Conservation (phyloP, 352 stramenopile genomes). For the Globisporangium lucens region DNA sequence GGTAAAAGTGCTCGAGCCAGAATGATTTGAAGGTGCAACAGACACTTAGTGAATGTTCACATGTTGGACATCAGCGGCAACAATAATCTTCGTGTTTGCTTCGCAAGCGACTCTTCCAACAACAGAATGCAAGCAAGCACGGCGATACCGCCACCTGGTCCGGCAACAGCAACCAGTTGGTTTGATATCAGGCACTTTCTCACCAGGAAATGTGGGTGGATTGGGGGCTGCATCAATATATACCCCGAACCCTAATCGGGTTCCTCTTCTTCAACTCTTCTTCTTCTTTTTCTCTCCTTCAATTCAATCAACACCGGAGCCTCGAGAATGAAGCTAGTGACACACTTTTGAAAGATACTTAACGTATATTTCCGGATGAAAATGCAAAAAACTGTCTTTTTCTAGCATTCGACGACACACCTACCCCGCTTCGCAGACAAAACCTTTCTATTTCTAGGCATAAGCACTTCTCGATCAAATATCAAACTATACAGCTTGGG, state of each 20-base stretch:
- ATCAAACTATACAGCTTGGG: not conserved
- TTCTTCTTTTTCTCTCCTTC: not conserved
- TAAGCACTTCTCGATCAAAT: not conserved
- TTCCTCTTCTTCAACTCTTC: constrained; percentile 1
- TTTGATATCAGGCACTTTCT: not conserved
- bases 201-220: not conserved
- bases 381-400: not conserved
- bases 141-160: not conserved
- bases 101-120: not conserved
- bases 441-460: not conserved
- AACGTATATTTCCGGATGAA: not conserved
- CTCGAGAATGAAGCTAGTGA: not conserved
- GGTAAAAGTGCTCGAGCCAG: not conserved
- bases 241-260: not conserved
- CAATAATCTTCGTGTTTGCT: not conserved
- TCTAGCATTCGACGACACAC: not conserved
- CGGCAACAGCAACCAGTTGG: not conserved
- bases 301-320: not conserved
- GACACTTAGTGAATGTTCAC: not conserved
- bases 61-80: not conserved
- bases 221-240: not conserved
- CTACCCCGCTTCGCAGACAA: not conserved
- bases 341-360: not conserved
- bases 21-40: not conserved
- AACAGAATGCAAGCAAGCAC: not conserved